Conservation (phyloP, 176 grass and related monocot genomes). For the Bolboschoenus planiculmis region DNA sequence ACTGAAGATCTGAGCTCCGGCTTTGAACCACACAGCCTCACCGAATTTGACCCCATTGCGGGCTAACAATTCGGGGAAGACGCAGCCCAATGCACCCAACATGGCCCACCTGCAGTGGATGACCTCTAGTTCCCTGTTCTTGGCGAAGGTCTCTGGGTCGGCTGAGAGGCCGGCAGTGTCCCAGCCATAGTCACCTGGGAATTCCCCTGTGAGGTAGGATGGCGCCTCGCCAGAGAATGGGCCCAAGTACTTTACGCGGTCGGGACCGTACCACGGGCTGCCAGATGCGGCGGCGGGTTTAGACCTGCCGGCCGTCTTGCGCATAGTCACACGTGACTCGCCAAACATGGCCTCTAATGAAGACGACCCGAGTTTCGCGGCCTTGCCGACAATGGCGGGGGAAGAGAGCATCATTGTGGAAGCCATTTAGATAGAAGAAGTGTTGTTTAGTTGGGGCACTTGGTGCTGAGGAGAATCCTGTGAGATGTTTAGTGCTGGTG, state of each 20-base stretch:
- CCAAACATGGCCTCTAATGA: constrained; percentile 25
- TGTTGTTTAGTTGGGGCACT: background rate
- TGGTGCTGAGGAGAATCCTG: background rate
- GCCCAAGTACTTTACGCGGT: constrained; percentile 42
- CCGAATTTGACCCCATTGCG: constrained; percentile 68
- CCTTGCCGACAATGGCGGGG: constrained; percentile 20
- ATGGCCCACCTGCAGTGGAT: constrained; percentile 66
- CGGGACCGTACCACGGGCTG: constrained; percentile 46
- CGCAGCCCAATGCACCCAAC: constrained; percentile 58
- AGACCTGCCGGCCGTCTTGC: constrained; percentile 30
- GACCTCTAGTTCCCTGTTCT: constrained; percentile 66
- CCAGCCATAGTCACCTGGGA: constrained; percentile 53
- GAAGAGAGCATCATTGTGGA: constrained; percentile 42
- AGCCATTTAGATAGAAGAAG: constrained; percentile 33
- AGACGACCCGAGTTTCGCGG: constrained; percentile 6
- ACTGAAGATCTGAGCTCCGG: constrained; percentile 56
- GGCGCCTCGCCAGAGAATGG: constrained; percentile 39
- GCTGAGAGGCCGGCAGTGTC: constrained; percentile 43
- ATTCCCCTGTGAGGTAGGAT: constrained; percentile 45
- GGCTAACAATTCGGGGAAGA: constrained; percentile 65
- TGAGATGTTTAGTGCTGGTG: background rate
- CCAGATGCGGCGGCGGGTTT: constrained; percentile 13
- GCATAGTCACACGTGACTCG: constrained; percentile 48
- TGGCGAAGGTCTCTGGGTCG: constrained; percentile 55
- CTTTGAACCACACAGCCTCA: constrained; percentile 81